Percentiles rank a stretch among this genome's conserved stretches.
Evolutionary conservation across 495 filamentous ascomycete genomes (phyloP).

Genomic region (Lasiosphaeris hirsuta): DNA sequence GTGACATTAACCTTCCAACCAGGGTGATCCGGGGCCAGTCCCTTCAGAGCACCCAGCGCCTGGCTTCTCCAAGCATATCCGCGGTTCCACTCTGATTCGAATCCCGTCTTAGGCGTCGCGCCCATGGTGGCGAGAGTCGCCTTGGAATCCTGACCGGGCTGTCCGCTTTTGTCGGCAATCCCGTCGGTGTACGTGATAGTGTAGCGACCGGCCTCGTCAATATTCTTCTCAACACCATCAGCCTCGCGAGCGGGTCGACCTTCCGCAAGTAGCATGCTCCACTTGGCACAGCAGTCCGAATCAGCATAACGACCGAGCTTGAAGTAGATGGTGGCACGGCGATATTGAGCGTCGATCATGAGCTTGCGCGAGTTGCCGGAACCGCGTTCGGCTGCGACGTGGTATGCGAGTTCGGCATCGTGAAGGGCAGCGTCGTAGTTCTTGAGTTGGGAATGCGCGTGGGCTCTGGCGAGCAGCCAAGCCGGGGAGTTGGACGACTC

Average conservation of each 20-base stretch:
- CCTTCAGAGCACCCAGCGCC: constrained; percentile 53
- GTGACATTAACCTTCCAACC: constrained; percentile 53
- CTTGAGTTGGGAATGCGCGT: constrained; percentile 66
- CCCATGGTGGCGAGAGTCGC: neutral
- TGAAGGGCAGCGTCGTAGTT: constrained; percentile 56
- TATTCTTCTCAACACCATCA: constrained; percentile 38
- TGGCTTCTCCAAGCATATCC: constrained; percentile 41
- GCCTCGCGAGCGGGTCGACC: constrained; percentile 39
- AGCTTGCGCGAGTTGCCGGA: constrained; percentile 61
- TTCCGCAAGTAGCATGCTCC: constrained; percentile 56
- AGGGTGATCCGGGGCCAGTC: constrained; percentile 60
- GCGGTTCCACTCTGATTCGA: constrained; percentile 31
- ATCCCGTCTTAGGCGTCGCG: constrained; percentile 18
- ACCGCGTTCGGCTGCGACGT: constrained; percentile 65
- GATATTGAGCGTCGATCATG: constrained; percentile 76
- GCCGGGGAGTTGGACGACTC: constrained; percentile 62
- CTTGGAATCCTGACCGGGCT: constrained; percentile 22
- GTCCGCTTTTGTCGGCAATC: constrained; percentile 22
- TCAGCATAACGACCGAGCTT: constrained; percentile 71
- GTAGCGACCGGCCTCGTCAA: constrained; percentile 41
- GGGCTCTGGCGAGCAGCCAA: constrained; percentile 87
- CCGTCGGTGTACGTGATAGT: constrained; percentile 28
- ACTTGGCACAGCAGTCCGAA: constrained; percentile 66
- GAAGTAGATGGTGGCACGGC: constrained; percentile 72
- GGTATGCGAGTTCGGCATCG: constrained; percentile 78